A percentile compares a stretch with the other conserved stretches of the same genome.
phyloP scores from a whole-genome alignment of 1,284 basidiomycete genomes.

The Moesziomyces aphidis region DNA sequence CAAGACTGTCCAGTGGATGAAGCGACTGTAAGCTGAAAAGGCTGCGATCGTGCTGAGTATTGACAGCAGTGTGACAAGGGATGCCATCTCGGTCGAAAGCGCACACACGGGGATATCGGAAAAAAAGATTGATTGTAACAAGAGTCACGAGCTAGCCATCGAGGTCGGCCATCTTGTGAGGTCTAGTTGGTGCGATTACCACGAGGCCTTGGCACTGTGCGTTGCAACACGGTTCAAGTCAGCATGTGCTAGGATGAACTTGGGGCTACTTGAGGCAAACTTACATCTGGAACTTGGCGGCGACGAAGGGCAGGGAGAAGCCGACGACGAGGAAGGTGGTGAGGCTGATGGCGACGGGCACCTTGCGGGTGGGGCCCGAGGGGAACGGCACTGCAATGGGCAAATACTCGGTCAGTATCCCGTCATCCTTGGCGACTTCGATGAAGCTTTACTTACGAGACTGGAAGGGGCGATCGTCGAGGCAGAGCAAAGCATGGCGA shows the following conservation, averaged over 20 bases:
- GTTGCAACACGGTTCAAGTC: neutral
- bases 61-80: too few relatives aligned
- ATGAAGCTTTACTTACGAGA: neutral
- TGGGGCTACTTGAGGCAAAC: constrained; percentile 5
- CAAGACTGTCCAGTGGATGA: too few relatives aligned
- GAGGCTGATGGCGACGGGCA: constrained; percentile 54
- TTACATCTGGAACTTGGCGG: constrained; percentile 62
- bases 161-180: neutral
- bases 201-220: constrained; percentile 45
- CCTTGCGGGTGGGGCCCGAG: constrained; percentile 61
- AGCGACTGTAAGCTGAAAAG: too few relatives aligned
- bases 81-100: neutral
- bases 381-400: constrained; percentile 63
- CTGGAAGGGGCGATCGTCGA: neutral
- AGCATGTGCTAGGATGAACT: neutral
- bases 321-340: constrained; percentile 59
- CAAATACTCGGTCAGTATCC: neutral
- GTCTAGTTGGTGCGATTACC: constrained; percentile 16
- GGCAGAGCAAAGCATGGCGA: neutral
- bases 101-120: neutral
- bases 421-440: neutral
- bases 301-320: constrained; percentile 61
- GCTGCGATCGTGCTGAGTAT: too few relatives aligned
- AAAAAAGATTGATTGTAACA: neutral
- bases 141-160: neutral